These are phyloP conservation scores for Streptanthus diversifolius DNA, from an alignment of 345 rosid genomes.

Conservation along the genomic window DNA sequence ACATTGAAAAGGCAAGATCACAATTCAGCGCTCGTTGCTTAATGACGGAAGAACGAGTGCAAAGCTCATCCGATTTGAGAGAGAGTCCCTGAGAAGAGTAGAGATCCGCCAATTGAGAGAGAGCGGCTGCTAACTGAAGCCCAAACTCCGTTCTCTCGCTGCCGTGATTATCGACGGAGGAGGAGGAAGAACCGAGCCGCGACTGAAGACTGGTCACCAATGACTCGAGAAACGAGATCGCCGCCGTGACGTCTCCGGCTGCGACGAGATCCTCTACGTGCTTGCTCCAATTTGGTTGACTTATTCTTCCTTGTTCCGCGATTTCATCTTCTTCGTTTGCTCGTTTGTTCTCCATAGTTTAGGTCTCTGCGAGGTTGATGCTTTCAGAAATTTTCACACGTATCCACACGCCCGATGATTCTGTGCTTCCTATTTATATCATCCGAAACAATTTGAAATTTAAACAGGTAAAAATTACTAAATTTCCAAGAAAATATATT, in stretches of 20 bases:
- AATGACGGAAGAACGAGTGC: slow-evolving; percentile 54
- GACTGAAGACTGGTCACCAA: slow-evolving; percentile 41
- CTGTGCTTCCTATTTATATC: slow-evolving; percentile 7
- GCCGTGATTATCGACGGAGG: slow-evolving; percentile 4
- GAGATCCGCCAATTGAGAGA: slow-evolving; percentile 59
- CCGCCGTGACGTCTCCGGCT: slow-evolving; percentile 52
- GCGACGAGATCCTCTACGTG: slow-evolving; percentile 71
- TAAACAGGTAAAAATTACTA: not conserved
- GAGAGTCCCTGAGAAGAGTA: slow-evolving; percentile 71
- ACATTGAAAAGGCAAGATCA: slow-evolving; percentile 40
- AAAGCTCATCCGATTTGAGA: slow-evolving; percentile 68
- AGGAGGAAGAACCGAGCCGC: slow-evolving; percentile 18
- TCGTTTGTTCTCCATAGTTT: slow-evolving; percentile 24
- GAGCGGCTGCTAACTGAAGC: slow-evolving; percentile 59
- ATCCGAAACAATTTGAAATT: not conserved
- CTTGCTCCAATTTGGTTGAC: slow-evolving; percentile 68
- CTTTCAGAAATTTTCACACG: slow-evolving; percentile 24
- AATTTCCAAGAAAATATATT: not conserved
- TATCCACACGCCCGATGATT: slow-evolving; percentile 21
- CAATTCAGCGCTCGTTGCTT: slow-evolving; percentile 37
- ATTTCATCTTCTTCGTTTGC: slow-evolving; percentile 24
- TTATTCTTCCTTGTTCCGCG: not conserved
- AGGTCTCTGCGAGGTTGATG: slow-evolving; percentile 12
- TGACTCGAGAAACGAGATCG: slow-evolving; percentile 69
- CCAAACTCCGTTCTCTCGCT: slow-evolving; percentile 27